A percentile compares a stretch with the other conserved stretches of the same genome.
These are phyloP conservation scores for Camelina sativa DNA, from an alignment of 345 rosid species.

Conservation along the genomic window DNA sequence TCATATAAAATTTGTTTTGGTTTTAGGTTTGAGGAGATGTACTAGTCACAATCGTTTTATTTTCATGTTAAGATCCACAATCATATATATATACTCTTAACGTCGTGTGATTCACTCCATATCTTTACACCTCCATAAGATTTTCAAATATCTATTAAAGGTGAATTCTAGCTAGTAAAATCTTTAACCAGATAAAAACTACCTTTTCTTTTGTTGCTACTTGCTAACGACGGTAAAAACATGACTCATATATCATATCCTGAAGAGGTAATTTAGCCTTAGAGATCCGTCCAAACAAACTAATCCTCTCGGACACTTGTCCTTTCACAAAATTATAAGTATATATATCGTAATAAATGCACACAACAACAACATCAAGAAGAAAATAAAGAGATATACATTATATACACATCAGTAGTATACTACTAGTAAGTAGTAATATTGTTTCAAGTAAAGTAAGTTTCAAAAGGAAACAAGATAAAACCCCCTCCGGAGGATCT, in stretches of 20 bases:
- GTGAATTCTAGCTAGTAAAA: background rate
- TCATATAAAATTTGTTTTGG: too few relatives aligned
- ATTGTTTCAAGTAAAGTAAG: background rate
- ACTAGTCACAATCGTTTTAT: too few relatives aligned
- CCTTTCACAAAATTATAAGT: background rate
- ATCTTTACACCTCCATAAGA: too few relatives aligned
- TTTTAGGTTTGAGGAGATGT: too few relatives aligned
- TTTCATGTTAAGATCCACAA: too few relatives aligned
- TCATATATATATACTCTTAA: too few relatives aligned
- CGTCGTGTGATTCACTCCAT: too few relatives aligned
- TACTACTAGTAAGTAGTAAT: too few relatives aligned
- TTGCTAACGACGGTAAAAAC: background rate
- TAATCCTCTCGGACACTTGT: slow-evolving; percentile 34
- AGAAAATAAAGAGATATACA: slow-evolving; percentile 21
- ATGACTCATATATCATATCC: background rate
- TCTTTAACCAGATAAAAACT: background rate
- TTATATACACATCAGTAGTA: background rate
- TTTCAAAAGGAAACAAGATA: background rate
- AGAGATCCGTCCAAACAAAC: slow-evolving; percentile 27
- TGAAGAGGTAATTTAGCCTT: slow-evolving; percentile 1
- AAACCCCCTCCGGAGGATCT: slow-evolving; percentile 14
- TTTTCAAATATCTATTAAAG: too few relatives aligned
- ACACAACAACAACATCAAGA: background rate
- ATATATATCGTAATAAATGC: slow-evolving; percentile 19
- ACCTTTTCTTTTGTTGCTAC: background rate